phyloP scores from a whole-genome alignment of 2,329 filamentous ascomycete genomes.

The Cladophialophora exuberans region DNA sequence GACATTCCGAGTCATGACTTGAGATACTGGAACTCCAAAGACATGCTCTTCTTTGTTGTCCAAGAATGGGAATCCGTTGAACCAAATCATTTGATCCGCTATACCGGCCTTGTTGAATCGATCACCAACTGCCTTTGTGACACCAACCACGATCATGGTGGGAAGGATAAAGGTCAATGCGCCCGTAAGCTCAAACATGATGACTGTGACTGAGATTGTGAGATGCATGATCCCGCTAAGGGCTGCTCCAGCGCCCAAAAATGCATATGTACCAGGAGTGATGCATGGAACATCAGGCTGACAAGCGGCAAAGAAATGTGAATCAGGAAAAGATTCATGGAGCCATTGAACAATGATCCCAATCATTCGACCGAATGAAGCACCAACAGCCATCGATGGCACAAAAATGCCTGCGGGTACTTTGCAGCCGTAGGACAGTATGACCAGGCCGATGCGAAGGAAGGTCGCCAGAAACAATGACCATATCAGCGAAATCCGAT shows the following conservation, averaged over 20 bases:
- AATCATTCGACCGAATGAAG: conserved; percentile 90
- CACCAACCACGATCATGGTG: conserved; percentile 98
- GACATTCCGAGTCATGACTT: conserved; percentile 82
- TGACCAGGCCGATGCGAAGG: conserved; percentile 80
- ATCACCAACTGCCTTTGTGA: conserved; percentile 91
- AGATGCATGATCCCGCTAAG: conserved; percentile 98
- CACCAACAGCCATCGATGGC: conserved; percentile 95
- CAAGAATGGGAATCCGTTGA: conserved; percentile 94
- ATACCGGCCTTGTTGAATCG: conserved; percentile 95
- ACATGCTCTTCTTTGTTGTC: conserved; percentile 98
- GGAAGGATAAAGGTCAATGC: conserved; percentile 95
- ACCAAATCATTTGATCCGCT: conserved; percentile 98
- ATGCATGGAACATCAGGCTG: conserved; percentile 92
- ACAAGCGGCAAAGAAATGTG: conserved; percentile 85
- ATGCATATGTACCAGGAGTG: conserved; percentile 95
- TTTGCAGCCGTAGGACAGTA: conserved; percentile 96
- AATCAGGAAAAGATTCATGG: conserved; percentile 79
- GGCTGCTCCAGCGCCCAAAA: conserved; percentile 87
- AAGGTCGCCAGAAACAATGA: conserved; percentile 79
- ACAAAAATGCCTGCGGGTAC: conserved; percentile 98
- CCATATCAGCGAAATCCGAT: conserved; percentile 75
- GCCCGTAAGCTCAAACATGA: conserved; percentile 99
- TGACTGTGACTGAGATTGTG: conserved; percentile 93
- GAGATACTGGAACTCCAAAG: conserved; percentile 89
- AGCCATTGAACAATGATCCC: conserved; percentile 91